These are phyloP conservation scores for Thelonectria olida DNA, from an alignment of 2,329 filamentous ascomycete species.

Conservation along the genomic window DNA sequence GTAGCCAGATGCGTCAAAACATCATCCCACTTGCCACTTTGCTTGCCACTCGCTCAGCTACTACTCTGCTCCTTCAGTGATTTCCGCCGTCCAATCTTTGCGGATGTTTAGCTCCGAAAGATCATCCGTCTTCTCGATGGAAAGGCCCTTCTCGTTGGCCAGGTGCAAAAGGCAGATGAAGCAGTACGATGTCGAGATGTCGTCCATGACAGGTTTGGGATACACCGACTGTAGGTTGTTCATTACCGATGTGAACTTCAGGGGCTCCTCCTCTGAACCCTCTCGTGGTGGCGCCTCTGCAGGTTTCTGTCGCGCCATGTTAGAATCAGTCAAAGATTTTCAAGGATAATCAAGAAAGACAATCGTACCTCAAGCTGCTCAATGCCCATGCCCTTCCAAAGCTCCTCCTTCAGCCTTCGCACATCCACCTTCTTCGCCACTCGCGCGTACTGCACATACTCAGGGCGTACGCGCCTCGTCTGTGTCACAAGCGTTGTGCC, in stretches of 20 bases:
- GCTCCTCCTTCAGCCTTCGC: constrained; percentile 72
- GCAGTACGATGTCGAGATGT: constrained; percentile 92
- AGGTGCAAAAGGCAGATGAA: constrained; percentile 94
- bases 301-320: constrained; percentile 31
- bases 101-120: constrained; percentile 68
- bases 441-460: constrained; percentile 76
- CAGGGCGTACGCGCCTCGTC: constrained; percentile 69
- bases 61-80: constrained; percentile 53
- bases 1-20: constrained; percentile 8
- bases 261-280: constrained; percentile 55
- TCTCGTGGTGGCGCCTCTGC: constrained; percentile 38
- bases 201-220: constrained; percentile 83
- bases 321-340: constrained; percentile 11
- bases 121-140: constrained; percentile 72
- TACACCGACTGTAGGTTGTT: constrained; percentile 89
- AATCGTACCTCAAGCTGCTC: constrained; percentile 60
- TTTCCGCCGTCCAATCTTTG: constrained; percentile 70
- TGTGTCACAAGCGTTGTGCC: constrained; percentile 75
- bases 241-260: constrained; percentile 93
- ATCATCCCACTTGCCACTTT: neutral
- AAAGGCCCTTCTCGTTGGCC: constrained; percentile 90
- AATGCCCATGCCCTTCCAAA: constrained; percentile 73
- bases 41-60: neutral
- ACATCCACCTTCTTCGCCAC: constrained; percentile 79
- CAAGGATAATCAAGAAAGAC: neutral